Conservation (phyloP, 768 basidiomycete genomes). For the Suillus luteus region DNA sequence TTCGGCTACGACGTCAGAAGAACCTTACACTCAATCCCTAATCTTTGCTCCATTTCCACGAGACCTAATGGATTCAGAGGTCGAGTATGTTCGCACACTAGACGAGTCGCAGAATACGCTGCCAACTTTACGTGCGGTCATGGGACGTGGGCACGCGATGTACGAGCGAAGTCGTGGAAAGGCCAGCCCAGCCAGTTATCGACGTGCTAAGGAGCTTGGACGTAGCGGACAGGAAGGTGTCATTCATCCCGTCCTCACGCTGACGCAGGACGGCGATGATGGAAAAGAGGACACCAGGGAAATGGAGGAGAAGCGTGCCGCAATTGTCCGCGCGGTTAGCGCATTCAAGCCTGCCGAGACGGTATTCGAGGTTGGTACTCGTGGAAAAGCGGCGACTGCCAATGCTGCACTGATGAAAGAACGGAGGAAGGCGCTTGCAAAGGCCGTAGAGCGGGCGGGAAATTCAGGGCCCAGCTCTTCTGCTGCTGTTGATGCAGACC, state of each 20-base stretch:
- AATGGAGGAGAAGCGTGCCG: constrained; percentile 51
- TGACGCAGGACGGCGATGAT: constrained; percentile 43
- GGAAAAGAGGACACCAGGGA: constrained; percentile 42
- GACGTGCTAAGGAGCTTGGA: constrained; percentile 84
- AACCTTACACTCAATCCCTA: constrained; percentile 69
- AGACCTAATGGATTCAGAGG: constrained; percentile 77
- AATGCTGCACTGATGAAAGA: constrained; percentile 85
- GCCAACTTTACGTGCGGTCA: constrained; percentile 71
- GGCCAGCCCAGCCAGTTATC: constrained; percentile 82
- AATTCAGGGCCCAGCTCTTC: constrained; percentile 32
- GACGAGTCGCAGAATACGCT: constrained; percentile 68
- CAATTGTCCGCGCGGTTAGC: constrained; percentile 72
- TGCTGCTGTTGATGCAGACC: constrained; percentile 35
- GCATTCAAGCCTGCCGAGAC: constrained; percentile 88
- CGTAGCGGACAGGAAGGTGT: constrained; percentile 58
- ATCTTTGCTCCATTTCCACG: constrained; percentile 84
- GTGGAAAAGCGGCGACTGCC: constrained; percentile 57
- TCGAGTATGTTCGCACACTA: constrained; percentile 73
- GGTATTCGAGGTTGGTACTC: constrained; percentile 84
- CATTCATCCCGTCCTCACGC: constrained; percentile 65
- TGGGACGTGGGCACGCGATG: constrained; percentile 88
- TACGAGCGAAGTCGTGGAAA: constrained; percentile 94
- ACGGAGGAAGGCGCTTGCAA: constrained; percentile 74
- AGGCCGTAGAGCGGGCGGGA: constrained; percentile 55
- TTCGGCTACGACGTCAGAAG: constrained; percentile 49